These are phyloP conservation scores for Ophiobolus disseminans DNA, from an alignment of 2,329 filamentous ascomycete genomes.

Conservation along the genomic window DNA sequence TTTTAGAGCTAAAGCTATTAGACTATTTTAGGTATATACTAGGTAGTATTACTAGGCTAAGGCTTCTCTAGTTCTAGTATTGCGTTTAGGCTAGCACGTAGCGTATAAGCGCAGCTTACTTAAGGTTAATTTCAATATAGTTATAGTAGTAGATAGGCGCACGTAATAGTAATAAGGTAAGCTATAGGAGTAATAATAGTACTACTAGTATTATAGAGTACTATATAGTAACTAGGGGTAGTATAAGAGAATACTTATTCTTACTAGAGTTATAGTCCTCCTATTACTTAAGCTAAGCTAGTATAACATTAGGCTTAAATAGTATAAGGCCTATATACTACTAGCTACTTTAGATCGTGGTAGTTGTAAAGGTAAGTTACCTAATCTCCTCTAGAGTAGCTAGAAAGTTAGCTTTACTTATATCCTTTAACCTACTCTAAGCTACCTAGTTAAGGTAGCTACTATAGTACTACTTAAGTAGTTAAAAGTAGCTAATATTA, in stretches of 20 bases:
- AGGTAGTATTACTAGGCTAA: not conserved
- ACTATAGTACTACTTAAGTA: conserved; percentile 8
- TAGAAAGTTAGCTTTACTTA: conserved; percentile 1
- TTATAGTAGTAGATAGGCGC: not conserved
- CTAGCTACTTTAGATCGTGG: conserved; percentile 3
- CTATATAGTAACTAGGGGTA: not conserved
- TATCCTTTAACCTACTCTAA: conserved; percentile 1
- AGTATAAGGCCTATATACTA: conserved; percentile 1
- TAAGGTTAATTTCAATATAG: not conserved
- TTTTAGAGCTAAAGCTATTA: not conserved
- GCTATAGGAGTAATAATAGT: not conserved
- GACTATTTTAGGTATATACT: not conserved
- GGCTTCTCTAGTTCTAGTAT: not conserved
- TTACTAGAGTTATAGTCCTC: not conserved
- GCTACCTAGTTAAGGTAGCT: conserved; percentile 12
- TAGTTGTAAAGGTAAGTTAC: not conserved
- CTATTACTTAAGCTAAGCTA: not conserved
- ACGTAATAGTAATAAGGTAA: not conserved
- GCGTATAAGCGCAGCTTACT: not conserved
- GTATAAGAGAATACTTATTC: not conserved
- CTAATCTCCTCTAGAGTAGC: conserved; percentile 2
- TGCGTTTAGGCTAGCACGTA: not conserved
- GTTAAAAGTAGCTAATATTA: conserved; percentile 9
- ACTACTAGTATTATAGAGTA: not conserved
- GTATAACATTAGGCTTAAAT: conserved; percentile 1